These are phyloP conservation scores for Parasitella parasitica DNA, from an alignment of 371 early-diverging fungal species.

Conservation along the genomic window DNA sequence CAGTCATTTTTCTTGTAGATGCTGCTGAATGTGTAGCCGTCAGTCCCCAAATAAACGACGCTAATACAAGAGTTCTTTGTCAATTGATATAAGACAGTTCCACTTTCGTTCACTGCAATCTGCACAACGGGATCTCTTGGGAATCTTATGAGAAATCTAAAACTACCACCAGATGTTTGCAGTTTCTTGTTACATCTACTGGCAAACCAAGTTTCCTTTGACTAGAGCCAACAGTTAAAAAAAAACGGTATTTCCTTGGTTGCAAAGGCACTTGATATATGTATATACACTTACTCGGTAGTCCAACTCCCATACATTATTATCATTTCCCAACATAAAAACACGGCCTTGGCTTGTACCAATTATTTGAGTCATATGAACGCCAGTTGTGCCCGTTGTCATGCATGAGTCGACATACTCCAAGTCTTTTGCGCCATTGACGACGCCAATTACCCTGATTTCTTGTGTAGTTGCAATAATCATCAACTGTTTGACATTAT, in stretches of 20 bases:
- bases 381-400: constrained; percentile 71
- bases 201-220: constrained; percentile 84
- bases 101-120: constrained; percentile 62
- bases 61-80: constrained; percentile 61
- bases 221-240: constrained; percentile 4
- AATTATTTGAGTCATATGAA: constrained; percentile 72
- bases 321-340: constrained; percentile 86
- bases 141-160: constrained; percentile 11
- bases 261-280: neutral
- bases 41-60: constrained; percentile 44
- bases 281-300: constrained; percentile 74
- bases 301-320: constrained; percentile 84
- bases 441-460: constrained; percentile 76
- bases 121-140: constrained; percentile 50
- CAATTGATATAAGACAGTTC: constrained; percentile 33
- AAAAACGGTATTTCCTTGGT: neutral
- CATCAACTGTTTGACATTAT: constrained; percentile 74
- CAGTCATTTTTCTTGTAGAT: constrained; percentile 25
- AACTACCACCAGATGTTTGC: constrained; percentile 10
- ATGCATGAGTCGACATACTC: constrained; percentile 73
- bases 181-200: constrained; percentile 69
- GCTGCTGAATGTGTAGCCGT: constrained; percentile 19
- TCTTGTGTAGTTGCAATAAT: constrained; percentile 86
- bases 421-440: constrained; percentile 29
- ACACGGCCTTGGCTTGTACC: constrained; percentile 82